A percentile compares a stretch with the other conserved stretches of the same genome.
phyloP scores from a whole-genome alignment of 306 rosid genomes.

The Astragalus membranaceus region DNA sequence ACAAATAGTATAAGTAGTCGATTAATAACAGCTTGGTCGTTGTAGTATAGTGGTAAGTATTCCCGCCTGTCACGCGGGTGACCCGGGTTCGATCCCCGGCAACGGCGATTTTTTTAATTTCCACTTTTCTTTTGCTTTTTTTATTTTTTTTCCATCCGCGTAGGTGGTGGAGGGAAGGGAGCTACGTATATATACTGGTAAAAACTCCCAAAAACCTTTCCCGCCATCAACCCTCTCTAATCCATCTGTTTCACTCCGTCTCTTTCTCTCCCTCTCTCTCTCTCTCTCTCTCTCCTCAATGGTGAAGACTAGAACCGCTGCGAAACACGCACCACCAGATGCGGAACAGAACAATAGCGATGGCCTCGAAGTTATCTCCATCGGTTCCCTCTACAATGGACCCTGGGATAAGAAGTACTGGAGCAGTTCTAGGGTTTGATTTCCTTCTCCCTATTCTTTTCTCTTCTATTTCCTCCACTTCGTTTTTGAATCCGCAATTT shows the following conservation, averaged over 20 bases:
- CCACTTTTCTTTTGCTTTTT: background rate
- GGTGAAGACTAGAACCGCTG: conserved; percentile 22
- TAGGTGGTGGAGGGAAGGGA: background rate
- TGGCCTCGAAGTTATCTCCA: conserved; percentile 66
- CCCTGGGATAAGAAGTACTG: conserved; percentile 89
- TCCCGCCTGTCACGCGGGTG: background rate
- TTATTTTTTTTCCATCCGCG: background rate
- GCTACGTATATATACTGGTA: background rate
- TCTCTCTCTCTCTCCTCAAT: background rate
- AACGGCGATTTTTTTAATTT: background rate
- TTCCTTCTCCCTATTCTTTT: background rate
- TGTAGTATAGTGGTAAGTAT: background rate
- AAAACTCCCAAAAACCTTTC: background rate
- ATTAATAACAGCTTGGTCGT: background rate
- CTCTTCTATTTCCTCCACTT: background rate
- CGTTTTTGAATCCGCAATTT: background rate
- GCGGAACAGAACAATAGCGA: conserved; percentile 25
- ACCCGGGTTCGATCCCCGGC: background rate
- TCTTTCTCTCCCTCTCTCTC: background rate
- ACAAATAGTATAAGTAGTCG: too few relatives aligned
- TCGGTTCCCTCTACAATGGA: conserved; percentile 74
- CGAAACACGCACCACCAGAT: conserved; percentile 17
- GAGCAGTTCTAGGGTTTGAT: conserved; percentile 88
- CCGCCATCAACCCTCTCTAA: conserved; percentile 1
- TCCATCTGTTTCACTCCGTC: background rate